Conservation (phyloP, 148 eudicot genomes). For the Spergularia bocconei region DNA sequence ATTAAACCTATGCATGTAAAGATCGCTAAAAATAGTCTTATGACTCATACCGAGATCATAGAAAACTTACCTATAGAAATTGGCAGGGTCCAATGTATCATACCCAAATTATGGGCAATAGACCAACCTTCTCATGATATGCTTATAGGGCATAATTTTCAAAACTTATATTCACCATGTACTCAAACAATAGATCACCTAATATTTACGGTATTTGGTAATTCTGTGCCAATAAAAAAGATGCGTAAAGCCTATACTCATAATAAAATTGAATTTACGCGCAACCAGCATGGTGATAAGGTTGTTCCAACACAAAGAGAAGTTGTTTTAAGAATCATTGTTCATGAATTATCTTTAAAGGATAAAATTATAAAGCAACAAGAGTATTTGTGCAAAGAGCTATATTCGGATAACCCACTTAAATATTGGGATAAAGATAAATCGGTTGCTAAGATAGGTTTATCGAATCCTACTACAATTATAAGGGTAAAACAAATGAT, state of each 20-base stretch:
- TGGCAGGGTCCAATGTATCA: neutral
- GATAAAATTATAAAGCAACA: too few relatives aligned
- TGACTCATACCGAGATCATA: neutral
- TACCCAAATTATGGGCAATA: neutral
- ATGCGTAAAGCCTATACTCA: neutral
- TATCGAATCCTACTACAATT: too few relatives aligned
- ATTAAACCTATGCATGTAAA: neutral
- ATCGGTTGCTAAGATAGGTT: too few relatives aligned
- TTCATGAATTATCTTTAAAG: too few relatives aligned
- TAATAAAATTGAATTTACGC: too few relatives aligned
- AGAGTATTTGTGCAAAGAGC: too few relatives aligned
- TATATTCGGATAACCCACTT: too few relatives aligned
- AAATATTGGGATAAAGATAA: too few relatives aligned
- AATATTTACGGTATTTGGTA: neutral
- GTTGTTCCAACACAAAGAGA: too few relatives aligned
- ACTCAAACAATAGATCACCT: neutral
- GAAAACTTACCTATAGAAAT: neutral
- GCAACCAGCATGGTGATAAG: too few relatives aligned
- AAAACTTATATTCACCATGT: neutral
- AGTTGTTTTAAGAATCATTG: too few relatives aligned
- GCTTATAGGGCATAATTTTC: slow-evolving; percentile 7
- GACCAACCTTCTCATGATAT: neutral
- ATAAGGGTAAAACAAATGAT: too few relatives aligned
- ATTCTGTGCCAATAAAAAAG: neutral
- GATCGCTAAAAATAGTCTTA: neutral